Evolutionary conservation across 148 eudicot genomes (phyloP), one percentile per base, ranked within the genome.

Genomic region (Rhododendron kiyosumense): DNA sequence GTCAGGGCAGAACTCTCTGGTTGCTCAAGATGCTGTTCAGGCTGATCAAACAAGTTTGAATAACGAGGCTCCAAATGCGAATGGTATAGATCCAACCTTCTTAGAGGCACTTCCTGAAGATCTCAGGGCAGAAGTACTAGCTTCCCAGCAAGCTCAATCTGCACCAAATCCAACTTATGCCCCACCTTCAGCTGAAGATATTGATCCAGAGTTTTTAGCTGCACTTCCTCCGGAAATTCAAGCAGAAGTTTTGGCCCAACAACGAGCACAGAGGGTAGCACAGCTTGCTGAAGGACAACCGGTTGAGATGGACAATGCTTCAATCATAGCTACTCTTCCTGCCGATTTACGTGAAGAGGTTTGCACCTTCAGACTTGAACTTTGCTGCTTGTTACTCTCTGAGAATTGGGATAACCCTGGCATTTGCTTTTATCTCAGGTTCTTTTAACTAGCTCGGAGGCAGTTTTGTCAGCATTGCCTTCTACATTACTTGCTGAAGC

Each of bases 321-420:
- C 99, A 78, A 97, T 97, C 52, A 97, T 97, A 84, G 99, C 99
- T 79, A 97, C 99, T 83, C 94, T 97, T 86, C 99, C 99, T 86
- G 94, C 99, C 84, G 99, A 97, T 88, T 88, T 97, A 88, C 99
- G 99, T 84, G 99, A 95, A 89, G 99, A 97, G 99, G 98, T 97
- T 88, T 89, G 90, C 76, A 77, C 78, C 83, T 88, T 86, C 20
- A 30, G 76, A 32, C 20, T 71, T 32, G 52, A 82, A 82, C 24
- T 86, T 54, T 87, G 28, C 51, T 63, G n/a, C 24, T 84, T 43
- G 45, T 71, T 22, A 59, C 45, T 1, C 14, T 38, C 54, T 45
- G 46, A 11, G 85, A 78, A 63, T 36, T 45, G 36, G 26, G 20
- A 49, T 76, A 45, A 59, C 24, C 43, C 84, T 84, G 15, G 76